Base-by-base conservation (phyloP, 352 stramenopile genomes). In the Phytophthora chlamydospora region DNA sequence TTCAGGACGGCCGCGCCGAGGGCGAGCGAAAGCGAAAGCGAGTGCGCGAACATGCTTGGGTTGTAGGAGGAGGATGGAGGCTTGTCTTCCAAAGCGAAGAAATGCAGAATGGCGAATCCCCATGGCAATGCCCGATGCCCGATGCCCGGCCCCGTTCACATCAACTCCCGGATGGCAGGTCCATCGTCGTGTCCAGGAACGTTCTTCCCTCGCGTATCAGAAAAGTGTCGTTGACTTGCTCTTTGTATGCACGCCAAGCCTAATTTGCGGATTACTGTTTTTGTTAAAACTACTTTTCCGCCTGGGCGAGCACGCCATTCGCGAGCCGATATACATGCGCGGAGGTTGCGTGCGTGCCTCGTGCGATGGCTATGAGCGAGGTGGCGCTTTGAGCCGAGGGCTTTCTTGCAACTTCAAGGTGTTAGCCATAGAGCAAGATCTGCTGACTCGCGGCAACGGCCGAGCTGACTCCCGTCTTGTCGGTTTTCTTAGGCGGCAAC, bases 21-120 rank as follows among this genome's bases (percentile, higher is more conserved):
- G 73, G 12, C 12, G 58, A 19, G 40, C 56, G 27, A 42, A 38
- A 66, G 58, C 32, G 53, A 66, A 34, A 56, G n/a, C 58, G 51
- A 42, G 48, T 35, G 16, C 34, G 46, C n/a, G 17, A 36, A n/a
- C 66, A 75, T 75, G 33, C 56, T 66, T 55, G 42, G 57, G 57
- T 35, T 51, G 48, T 27, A 43, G 24, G 13, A 33, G 17, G 12
- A 53, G n/a, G 19, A 40, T 16, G 7, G 36, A 14, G 12, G 35
- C 31, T 52, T 43, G 48, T 41, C 45, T 64, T 47, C 13, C n/a
- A 41, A 44, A 52, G 65, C 51, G 53, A 62, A 62, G 53, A 73
- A 73, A 66, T 56, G 47, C 53, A 62, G 39, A 73, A 70, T 73
- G 65, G 53, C 47, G 41, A 56, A 39, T 52, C 17, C 21, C 10